Evolutionary conservation across 805 yeast species (phyloP).

Genomic region (Candida nitratophila): DNA sequence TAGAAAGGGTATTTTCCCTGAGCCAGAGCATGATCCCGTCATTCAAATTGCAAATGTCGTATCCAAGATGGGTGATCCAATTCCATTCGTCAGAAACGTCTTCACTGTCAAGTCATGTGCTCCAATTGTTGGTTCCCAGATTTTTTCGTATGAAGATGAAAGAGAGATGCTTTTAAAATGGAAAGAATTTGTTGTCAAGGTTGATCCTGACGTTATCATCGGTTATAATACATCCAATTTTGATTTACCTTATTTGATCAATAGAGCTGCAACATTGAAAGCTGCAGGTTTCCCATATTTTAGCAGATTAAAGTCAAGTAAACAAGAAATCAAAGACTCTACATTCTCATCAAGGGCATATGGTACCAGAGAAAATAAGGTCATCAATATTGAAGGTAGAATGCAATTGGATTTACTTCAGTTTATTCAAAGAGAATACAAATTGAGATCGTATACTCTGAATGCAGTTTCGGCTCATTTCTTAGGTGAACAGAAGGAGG

Average conservation of each 20-base stretch:
- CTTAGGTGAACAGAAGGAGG: constrained; percentile 93
- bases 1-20: constrained; percentile 94
- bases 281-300: constrained; percentile 72
- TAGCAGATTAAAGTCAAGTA: constrained; percentile 61
- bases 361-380: constrained; percentile 92
- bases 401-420: constrained; percentile 91
- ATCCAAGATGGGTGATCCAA: constrained; percentile 69
- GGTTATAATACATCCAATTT: constrained; percentile 95
- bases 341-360: constrained; percentile 91
- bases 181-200: constrained; percentile 77
- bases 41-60: constrained; percentile 97
- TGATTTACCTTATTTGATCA: constrained; percentile 87
- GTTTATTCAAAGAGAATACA: constrained; percentile 90
- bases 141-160: constrained; percentile 68
- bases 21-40: constrained; percentile 86
- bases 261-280: constrained; percentile 73
- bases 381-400: constrained; percentile 90
- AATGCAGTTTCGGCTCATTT: constrained; percentile 95
- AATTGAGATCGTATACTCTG: constrained; percentile 87
- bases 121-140: constrained; percentile 90
- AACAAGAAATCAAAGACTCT: constrained; percentile 75
- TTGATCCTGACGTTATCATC: constrained; percentile 93
- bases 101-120: constrained; percentile 90
- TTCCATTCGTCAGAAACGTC: constrained; percentile 90
- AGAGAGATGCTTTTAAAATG: constrained; percentile 77